Base-by-base conservation (phyloP, 139 green algal genomes). In the Picochlorum sp. region DNA sequence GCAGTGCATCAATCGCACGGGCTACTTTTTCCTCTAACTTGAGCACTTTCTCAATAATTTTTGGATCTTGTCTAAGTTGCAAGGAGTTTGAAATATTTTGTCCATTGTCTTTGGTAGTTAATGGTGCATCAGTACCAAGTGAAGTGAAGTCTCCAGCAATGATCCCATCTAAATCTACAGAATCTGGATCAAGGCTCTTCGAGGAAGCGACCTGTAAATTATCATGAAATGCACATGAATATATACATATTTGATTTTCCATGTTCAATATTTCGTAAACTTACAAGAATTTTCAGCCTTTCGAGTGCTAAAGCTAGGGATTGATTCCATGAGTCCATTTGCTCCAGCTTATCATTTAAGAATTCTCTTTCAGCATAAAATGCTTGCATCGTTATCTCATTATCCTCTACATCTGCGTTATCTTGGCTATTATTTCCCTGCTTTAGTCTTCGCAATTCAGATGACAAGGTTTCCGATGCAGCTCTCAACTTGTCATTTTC, bases 281-380 rank as follows among this genome's bases (percentile, higher is more conserved):
- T 22, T 20, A 83, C 53, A 59, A 73, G 64, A 12, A 55, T 45
- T 33, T 61, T 47, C 39, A 47, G 20, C 22, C 22, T 47, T 20
- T 47, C 39, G 18, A 47, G 22, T 26, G 25, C 67, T 76, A 65
- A 33, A 41, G 56, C 67, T 67, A 64, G 49, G 73, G 63, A 18
- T 43, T 59, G 26, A 74, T 44, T 66, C 36, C 63, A 52, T 13
- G 70, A 64, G 14, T 80, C 61, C 0, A 61, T 26, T 14, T 55
- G 59, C 20, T 64, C 25, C 13, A 74, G 50, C 12, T 79, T 62
- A 1, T 65, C 55, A 37, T 56, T 44, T 53, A 80, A 68, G 57
- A 74, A 80, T 8, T 80, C 72, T 22, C 72, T 57, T 57, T 80
- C 72, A 16, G 72, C 72, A 30, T 63, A 56, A 57, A 80, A 63